A percentile compares a stretch with the other conserved stretches of the same genome.
Conservation (phyloP, 2,329 filamentous ascomycete genomes). For the Clonostachys chloroleuca region DNA sequence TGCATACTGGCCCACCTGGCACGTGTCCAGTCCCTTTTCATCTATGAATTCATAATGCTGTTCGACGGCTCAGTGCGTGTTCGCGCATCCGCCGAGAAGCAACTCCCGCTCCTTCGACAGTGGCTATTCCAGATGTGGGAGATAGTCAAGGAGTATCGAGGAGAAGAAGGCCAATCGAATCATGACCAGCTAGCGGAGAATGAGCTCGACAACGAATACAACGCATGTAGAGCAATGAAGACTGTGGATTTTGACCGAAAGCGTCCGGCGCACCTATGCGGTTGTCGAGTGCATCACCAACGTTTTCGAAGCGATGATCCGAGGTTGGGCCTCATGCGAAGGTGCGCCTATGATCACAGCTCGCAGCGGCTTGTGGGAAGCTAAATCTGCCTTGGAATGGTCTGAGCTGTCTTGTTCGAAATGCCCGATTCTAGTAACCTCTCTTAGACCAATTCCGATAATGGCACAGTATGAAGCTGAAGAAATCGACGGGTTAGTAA, state of each 20-base stretch:
- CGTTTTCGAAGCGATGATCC: constrained; percentile 15
- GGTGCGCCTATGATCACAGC: constrained; percentile 16
- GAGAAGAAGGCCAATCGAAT: not conserved
- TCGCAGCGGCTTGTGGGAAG: constrained; percentile 17
- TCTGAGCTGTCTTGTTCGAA: not conserved
- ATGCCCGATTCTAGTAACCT: not conserved
- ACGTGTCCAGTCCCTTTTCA: not conserved
- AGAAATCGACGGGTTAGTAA: not conserved
- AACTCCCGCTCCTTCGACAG: not conserved
- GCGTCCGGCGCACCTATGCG: constrained; percentile 20
- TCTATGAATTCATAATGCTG: not conserved
- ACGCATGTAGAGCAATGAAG: constrained; percentile 10
- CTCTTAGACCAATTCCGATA: not conserved
- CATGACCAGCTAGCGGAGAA: not conserved
- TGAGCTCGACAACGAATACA: not conserved
- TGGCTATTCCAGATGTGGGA: not conserved
- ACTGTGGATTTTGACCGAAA: constrained; percentile 20
- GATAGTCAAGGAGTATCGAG: not conserved
- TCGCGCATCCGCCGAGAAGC: not conserved
- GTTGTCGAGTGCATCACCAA: constrained; percentile 11
- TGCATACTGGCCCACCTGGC: not conserved
- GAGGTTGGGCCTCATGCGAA: constrained; percentile 16
- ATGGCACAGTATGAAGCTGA: not conserved
- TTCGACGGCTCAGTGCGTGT: not conserved
- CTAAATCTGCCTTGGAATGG: constrained; percentile 9